Conservation (phyloP, 805 yeast genomes). For the Wickerhamomyces ciferrii region DNA sequence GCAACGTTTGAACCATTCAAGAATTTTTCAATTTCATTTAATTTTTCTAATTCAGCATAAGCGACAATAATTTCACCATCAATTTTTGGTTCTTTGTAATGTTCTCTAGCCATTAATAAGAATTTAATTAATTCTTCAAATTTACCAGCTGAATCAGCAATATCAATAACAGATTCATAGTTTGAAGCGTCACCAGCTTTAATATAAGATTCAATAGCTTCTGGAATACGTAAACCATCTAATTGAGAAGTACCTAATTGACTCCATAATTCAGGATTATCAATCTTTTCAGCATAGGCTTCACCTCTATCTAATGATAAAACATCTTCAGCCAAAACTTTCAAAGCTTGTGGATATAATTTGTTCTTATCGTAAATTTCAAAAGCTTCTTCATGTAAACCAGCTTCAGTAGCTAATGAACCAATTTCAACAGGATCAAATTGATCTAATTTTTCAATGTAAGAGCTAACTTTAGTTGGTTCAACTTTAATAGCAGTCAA, state of each 20-base stretch:
- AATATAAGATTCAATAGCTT: constrained; percentile 87
- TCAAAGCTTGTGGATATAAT: constrained; percentile 72
- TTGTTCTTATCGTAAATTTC: constrained; percentile 86
- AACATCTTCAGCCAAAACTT: constrained; percentile 86
- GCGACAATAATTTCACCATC: constrained; percentile 90
- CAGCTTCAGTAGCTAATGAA: constrained; percentile 83
- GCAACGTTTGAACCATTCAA: constrained; percentile 89
- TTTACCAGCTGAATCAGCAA: constrained; percentile 93
- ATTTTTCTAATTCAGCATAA: constrained; percentile 72
- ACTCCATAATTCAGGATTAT: constrained; percentile 85
- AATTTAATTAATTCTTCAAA: constrained; percentile 88
- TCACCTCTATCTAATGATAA: constrained; percentile 95
- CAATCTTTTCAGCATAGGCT: constrained; percentile 85
- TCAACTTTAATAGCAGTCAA: constrained; percentile 96
- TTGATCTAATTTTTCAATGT: constrained; percentile 85
- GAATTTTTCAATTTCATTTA: constrained; percentile 78
- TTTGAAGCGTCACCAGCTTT: constrained; percentile 89
- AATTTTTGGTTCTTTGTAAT: constrained; percentile 84
- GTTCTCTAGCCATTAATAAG: constrained; percentile 86
- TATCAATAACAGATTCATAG: constrained; percentile 87
- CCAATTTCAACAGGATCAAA: constrained; percentile 95
- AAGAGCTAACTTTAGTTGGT: constrained; percentile 73
- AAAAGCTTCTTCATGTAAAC: constrained; percentile 88
- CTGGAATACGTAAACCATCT: constrained; percentile 87
- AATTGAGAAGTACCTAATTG: constrained; percentile 95